Evolutionary conservation across 108 stramenopile genomes (phyloP), one percentile per base, ranked within the genome.

Genomic region (Fragilaria crotonensis): DNA sequence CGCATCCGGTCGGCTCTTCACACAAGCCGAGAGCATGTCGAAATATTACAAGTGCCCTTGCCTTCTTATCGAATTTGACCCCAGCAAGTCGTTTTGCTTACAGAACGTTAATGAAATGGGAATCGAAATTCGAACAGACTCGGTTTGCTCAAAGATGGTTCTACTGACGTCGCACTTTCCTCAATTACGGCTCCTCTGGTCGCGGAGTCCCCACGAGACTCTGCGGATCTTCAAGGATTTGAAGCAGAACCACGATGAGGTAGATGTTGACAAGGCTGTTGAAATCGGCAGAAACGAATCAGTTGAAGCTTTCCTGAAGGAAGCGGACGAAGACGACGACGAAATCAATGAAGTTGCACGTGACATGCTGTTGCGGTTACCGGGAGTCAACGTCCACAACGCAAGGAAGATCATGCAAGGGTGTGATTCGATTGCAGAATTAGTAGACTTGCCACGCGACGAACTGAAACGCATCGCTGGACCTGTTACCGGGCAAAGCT

Each of bases 11-110:
- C 62, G 98, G 44, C 73, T 99, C 25, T 95, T 78, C 69, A 86
- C 73, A 25, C 98, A 99, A 79, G 93, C 81, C 4, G 93, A 95
- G 45, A 66, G 86, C 5, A 99, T 99, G 97, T 70, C 59, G 19
- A 87, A 94, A 57, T 66, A 95, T 52, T 99, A 99, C 87, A 78
- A 83, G 62, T 66, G 68, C 32, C 95, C 97, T 5, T 71, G 71
- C 32, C 67, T 99, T 11, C 67, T 99, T 14, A 95, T 99, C 59
- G 98, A 99, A 48, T 93, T 97, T 68, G 84, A 95, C 36, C 88
- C 91, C 21, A 74, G 78, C 23, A 95, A 95, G 56, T 82, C 93
- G 5, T 97, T 98, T 56, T 68, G 80, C 28, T 59, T 99, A 30
- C 89, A 89, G 50, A 86, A 83, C 45, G 45, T 79, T 4, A 76